Evolutionary conservation across 1,284 basidiomycete species (phyloP).

Genomic region (Marasmius fiardii): DNA sequence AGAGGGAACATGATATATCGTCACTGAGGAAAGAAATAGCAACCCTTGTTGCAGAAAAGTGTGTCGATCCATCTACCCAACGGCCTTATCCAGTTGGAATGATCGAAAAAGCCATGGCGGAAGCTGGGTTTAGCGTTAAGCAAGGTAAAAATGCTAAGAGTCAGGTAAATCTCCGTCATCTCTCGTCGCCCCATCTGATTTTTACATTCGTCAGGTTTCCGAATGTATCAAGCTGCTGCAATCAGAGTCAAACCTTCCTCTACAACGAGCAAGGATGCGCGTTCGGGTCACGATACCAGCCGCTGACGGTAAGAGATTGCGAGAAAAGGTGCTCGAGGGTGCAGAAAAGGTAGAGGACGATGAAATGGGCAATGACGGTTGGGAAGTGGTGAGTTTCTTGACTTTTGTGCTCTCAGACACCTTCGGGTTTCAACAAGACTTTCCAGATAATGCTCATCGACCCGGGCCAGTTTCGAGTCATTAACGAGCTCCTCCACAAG

Average conservation of each 20-base stretch:
- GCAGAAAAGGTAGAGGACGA: constrained; percentile 87
- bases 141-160: constrained; percentile 89
- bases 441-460: constrained; percentile 86
- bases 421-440: not conserved
- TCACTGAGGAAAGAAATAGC: constrained; percentile 91
- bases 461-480: constrained; percentile 85
- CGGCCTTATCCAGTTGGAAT: constrained; percentile 92
- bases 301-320: constrained; percentile 70
- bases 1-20: constrained; percentile 86
- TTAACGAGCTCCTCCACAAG: constrained; percentile 88
- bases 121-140: constrained; percentile 91
- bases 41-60: constrained; percentile 92
- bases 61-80: constrained; percentile 89
- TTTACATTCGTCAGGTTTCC: constrained; percentile 58
- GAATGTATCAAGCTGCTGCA: constrained; percentile 90
- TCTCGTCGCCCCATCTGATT: not conserved
- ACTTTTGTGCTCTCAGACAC: not conserved
- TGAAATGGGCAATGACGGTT: constrained; percentile 72
- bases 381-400: constrained; percentile 74
- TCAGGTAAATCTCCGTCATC: constrained; percentile 51
- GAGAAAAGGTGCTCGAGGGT: constrained; percentile 68
- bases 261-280: constrained; percentile 92
- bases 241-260: constrained; percentile 78
- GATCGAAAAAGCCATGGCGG: constrained; percentile 97
- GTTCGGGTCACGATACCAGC: constrained; percentile 80